Conservation (phyloP, 805 yeast species). For the Allodekkera sacchari region DNA sequence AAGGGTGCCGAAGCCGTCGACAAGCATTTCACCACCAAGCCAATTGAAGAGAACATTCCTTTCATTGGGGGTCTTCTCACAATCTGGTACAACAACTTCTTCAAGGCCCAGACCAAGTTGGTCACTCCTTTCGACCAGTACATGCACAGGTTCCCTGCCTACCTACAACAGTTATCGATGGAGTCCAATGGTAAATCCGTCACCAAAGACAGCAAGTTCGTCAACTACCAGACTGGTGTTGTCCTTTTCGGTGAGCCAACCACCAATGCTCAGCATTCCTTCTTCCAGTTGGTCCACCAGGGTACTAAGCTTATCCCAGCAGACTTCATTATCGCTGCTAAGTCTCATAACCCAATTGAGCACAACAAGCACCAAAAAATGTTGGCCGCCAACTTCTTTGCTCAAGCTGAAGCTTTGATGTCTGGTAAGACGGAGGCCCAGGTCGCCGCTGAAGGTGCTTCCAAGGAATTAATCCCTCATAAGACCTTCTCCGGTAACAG, state of each 20-base stretch:
- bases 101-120: conserved; percentile 95
- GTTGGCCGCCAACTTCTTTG: conserved; percentile 98
- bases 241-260: conserved; percentile 98
- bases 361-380: conserved; percentile 89
- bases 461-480: conserved; percentile 85
- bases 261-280: conserved; percentile 97
- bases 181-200: conserved; percentile 98
- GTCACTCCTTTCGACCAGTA: conserved; percentile 99
- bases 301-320: conserved; percentile 97
- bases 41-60: conserved; percentile 88
- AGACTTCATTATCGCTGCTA: conserved; percentile 94
- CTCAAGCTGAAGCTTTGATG: conserved; percentile 97
- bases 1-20: conserved; percentile 98
- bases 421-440: conserved; percentile 84
- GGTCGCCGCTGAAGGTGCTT: conserved; percentile 78
- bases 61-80: conserved; percentile 86
- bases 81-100: conserved; percentile 98
- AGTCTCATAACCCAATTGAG: conserved; percentile 96
- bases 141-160: conserved; percentile 98
- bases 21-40: conserved; percentile 76
- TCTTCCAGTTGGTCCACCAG: conserved; percentile 99
- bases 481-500: conserved; percentile 96
- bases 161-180: conserved; percentile 97
- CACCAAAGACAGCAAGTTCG: conserved; percentile 83
- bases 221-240: conserved; percentile 92